Base-by-base conservation (phyloP, 2,329 filamentous ascomycete genomes). In the Nothomitra cinnamomea region DNA sequence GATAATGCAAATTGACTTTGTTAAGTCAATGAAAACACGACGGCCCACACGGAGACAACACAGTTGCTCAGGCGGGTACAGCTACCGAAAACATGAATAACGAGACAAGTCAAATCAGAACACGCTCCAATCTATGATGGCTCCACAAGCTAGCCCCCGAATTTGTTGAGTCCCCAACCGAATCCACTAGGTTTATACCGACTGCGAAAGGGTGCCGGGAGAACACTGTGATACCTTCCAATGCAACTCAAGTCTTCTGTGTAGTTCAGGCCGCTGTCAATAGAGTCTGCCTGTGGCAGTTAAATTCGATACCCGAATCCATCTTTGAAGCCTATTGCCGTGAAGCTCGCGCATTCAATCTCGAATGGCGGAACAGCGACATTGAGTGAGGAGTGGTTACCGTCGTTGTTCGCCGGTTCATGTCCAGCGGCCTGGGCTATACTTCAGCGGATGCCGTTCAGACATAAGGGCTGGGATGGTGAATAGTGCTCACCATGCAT, bases 401-500 rank as follows among this genome's bases (percentile, higher is more conserved):
- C 19, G 5, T 24, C 43, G n/a, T 4, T 1, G 12, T 48, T 21
- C 25, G 19, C 43, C 13, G 43, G 19, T 21, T 48, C 43, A 28
- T 21, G 43, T 17, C 43, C 43, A 2, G 43, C 43, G 25, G 43
- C 43, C 43, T 48, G 21, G 22, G 13, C 5, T n/a, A 48, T 17
- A 32, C 19, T 28, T 48, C 43, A 48, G 43, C 21, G 43, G 28
- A 21, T 15, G 43, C 43, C n/a, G 2, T 28, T 24, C 43, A 48
- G 25, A 15, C 43, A 25, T 25, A 28, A 48, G 21, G 13, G 28
- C 13, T 21, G 19, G 3, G 43, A 48, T 13, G 3, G 22, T 15
- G 13, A 10, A 32, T 32, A 41, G 5, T 48, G 43, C 43, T 48
- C 21, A 62, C 61, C 53, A 61, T 56, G 55, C 61, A 62, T 55